Conservation (phyloP, 805 yeast species). For the Ogataea paraovalis region DNA sequence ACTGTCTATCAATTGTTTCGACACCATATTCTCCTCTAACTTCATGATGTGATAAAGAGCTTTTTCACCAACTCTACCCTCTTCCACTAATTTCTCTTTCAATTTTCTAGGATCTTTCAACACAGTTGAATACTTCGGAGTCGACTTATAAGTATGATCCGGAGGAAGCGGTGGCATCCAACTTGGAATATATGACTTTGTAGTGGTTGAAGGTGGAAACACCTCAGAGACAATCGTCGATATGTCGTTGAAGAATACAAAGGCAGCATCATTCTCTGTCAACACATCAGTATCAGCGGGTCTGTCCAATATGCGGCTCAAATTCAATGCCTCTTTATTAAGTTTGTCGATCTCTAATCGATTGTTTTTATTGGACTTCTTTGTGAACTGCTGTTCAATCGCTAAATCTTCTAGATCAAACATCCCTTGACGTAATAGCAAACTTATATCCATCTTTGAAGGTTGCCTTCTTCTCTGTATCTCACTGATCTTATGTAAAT, state of each 20-base stretch:
- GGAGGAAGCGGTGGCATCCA: constrained; percentile 93
- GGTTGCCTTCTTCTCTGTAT: constrained; percentile 59
- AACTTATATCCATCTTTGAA: constrained; percentile 45
- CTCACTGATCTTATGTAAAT: constrained; percentile 49
- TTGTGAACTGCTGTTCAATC: constrained; percentile 31
- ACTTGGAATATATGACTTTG: constrained; percentile 50
- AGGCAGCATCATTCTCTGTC: constrained; percentile 40
- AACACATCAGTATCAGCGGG: constrained; percentile 25
- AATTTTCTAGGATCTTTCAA: constrained; percentile 68
- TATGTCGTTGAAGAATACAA: constrained; percentile 49
- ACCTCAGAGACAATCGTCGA: constrained; percentile 47
- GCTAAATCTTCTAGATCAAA: constrained; percentile 38
- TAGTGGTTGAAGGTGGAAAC: constrained; percentile 46
- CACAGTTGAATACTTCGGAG: constrained; percentile 62
- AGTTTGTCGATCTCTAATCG: constrained; percentile 6
- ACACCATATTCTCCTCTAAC: constrained; percentile 15
- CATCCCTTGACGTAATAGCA: constrained; percentile 41
- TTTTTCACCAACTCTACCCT: constrained; percentile 74
- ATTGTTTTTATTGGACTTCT: constrained; percentile 15
- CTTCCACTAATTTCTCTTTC: constrained; percentile 70
- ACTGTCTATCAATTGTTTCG: constrained; percentile 9
- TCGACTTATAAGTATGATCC: constrained; percentile 81
- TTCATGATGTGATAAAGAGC: constrained; percentile 60
- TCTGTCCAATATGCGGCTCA: constrained; percentile 14
- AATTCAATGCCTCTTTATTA: constrained; percentile 6